phyloP scores from a whole-genome alignment of 2,329 filamentous ascomycete genomes.

The Diplodia seriata region DNA sequence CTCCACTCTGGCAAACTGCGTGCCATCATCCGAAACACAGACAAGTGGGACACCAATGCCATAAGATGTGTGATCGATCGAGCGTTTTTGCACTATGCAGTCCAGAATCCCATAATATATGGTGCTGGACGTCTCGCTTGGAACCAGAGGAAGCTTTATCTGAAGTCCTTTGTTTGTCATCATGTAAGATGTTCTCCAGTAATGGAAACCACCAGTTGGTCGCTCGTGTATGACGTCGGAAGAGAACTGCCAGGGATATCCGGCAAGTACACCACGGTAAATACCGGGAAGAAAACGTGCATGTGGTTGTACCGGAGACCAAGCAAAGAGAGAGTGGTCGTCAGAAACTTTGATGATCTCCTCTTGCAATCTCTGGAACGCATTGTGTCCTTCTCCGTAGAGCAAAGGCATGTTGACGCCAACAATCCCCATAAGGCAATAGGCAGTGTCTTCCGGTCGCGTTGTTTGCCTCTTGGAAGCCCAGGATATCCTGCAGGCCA shows the following conservation, averaged over 20 bases:
- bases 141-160: background rate
- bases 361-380: conserved; percentile 32
- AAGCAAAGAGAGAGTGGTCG: background rate
- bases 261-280: background rate
- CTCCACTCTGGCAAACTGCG: background rate
- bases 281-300: background rate
- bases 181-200: background rate
- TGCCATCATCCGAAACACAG: background rate
- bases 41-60: background rate
- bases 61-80: background rate
- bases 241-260: background rate
- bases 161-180: background rate
- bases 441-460: conserved; percentile 22
- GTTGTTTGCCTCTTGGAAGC: conserved; percentile 14
- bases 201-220: background rate
- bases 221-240: background rate
- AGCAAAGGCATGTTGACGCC: conserved; percentile 31
- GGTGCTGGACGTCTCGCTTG: background rate
- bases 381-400: conserved; percentile 21
- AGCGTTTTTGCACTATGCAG: background rate
- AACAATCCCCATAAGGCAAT: conserved; percentile 31
- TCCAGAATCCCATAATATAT: background rate
- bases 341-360: conserved; percentile 30
- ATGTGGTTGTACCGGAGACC: background rate
- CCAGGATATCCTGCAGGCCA: conserved; percentile 25